Percentiles rank a stretch among this genome's conserved stretches.
Evolutionary conservation across 176 grass and related monocot genomes (phyloP).

Genomic region (Hyparrhenia diplandra): DNA sequence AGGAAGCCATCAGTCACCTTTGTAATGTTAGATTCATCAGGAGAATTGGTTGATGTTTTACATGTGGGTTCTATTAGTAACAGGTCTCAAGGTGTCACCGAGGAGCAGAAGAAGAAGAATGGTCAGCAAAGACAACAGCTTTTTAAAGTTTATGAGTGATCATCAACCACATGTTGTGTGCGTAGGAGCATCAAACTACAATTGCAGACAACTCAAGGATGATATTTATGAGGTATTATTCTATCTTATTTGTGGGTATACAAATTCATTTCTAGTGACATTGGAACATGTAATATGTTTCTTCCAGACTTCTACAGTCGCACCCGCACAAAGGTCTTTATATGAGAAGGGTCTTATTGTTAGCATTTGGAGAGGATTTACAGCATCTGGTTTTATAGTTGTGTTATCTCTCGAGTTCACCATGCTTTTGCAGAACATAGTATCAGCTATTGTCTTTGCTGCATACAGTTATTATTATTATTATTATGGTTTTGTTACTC

Average conservation of each 20-base stretch:
- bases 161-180: constrained; percentile 85
- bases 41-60: constrained; percentile 93
- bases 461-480: background rate
- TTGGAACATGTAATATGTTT: background rate
- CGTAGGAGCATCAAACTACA: constrained; percentile 82
- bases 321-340: background rate
- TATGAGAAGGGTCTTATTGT: background rate
- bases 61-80: constrained; percentile 85
- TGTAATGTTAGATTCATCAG: constrained; percentile 84
- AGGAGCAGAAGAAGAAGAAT: constrained; percentile 78
- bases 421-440: background rate
- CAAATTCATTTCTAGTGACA: background rate
- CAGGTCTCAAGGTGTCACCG: constrained; percentile 75
- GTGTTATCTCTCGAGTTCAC: background rate
- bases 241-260: background rate
- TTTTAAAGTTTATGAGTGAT: constrained; percentile 87
- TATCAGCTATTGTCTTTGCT: background rate
- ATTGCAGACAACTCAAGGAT: constrained; percentile 91
- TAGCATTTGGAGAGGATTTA: background rate
- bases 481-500: background rate
- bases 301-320: background rate
- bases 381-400: background rate
- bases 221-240: constrained; percentile 88
- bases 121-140: constrained; percentile 56
- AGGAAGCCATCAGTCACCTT: constrained; percentile 86